Conservation (phyloP, 148 eudicot genomes). For the Silene latifolia region DNA sequence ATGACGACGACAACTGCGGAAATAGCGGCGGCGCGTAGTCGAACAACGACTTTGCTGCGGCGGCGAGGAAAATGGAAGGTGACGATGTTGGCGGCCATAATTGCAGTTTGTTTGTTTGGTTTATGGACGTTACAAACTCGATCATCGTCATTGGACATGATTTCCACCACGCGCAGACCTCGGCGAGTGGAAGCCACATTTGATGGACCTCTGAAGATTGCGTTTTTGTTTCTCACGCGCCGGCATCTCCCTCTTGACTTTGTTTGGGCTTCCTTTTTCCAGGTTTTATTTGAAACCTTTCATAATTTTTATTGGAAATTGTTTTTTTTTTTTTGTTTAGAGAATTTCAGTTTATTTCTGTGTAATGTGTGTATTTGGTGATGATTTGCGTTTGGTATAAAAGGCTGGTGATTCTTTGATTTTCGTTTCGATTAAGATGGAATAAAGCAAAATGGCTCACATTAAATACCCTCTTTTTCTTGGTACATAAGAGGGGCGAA, state of each 20-base stretch:
- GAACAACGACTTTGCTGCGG: conserved; percentile 1
- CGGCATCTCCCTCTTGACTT: conserved; percentile 79
- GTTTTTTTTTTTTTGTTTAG: background rate
- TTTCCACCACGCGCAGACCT: conserved; percentile 24
- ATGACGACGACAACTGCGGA: conserved; percentile 20
- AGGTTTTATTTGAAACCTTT: conserved; percentile 39
- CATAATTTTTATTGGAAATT: no score
- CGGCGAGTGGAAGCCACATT: conserved; percentile 29
- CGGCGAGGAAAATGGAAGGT: conserved; percentile 37
- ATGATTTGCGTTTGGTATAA: no score
- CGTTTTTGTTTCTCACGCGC: conserved; percentile 71
- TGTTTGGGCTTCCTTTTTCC: conserved; percentile 78
- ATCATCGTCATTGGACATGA: conserved; percentile 17
- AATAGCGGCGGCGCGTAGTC: conserved; percentile 10
- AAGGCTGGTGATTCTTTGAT: no score
- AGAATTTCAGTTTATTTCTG: no score
- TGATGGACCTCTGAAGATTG: conserved; percentile 57
- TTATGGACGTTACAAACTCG: conserved; percentile 34
- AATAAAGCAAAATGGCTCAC: no score
- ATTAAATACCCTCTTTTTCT: no score
- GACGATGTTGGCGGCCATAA: conserved; percentile 22
- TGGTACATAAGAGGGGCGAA: no score
- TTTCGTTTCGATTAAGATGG: no score
- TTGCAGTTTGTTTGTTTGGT: conserved; percentile 36
- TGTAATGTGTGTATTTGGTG: no score